Base-by-base conservation (phyloP, 176 grass and related monocot genomes). In the Oryza meridionalis region DNA sequence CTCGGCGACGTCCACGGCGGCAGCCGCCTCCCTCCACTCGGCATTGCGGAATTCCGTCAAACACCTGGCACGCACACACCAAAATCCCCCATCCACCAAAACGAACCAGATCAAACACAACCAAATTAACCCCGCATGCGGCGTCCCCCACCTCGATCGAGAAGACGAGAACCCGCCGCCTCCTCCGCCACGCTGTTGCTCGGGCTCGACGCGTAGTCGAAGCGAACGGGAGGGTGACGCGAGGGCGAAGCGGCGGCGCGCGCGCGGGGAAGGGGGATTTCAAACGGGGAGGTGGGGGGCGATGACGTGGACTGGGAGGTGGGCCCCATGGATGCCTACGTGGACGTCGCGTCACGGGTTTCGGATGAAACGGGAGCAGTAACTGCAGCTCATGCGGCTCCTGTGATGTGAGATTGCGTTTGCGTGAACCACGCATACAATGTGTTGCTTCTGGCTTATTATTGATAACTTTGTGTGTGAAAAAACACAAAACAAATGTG, bases 1-100 rank as follows among this genome's bases (percentile, higher is more conserved):
- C 72, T 24, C 72, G 78, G 88, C 19, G 83, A 90, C 53, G 78
- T 90, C 88, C 88, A 90, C 72, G 83, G 88, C n/a, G 83, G 83
- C 55, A 81, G 31, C 72, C 83, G 77, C 72, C 88, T 77, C 53
- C 88, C 75, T 5, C 88, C 84, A 62, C 88, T 84, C 63, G 69
- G 62, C 84, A 87, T 90, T 16, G 58, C 33, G 67, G 21, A 25
- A 35, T 90, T 83, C 74, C 79, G 79, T 75, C 84, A 75, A 87
- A 19, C 63, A 79, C 47, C 84, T 90, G 69, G 62, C 26, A 58
- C 21, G 77, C 82, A 13, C 40, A 2, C 31, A n/a, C 58, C 21
- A 14, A 11, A 25, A 53, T 1, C 42, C 42, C 63, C 63, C 31
- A 32, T 32, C 10, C 21, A 2, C 33, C 33, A 35, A 35, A 35